phyloP scores from a whole-genome alignment of 2,329 filamentous ascomycete species.

The Fusarium pseudoanthophilum region DNA sequence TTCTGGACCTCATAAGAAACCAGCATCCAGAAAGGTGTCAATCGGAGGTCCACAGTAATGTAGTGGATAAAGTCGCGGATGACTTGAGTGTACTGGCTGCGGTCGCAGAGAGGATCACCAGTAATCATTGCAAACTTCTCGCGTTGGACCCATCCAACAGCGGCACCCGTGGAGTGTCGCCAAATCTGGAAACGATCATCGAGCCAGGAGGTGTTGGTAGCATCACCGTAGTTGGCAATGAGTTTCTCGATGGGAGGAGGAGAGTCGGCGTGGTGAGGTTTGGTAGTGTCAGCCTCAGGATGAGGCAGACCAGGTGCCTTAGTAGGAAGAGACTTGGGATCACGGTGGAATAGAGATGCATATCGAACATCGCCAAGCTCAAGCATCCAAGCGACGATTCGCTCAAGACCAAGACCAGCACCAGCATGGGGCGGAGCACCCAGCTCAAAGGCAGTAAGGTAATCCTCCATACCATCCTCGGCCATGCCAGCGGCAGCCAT shows the following conservation, averaged over 20 bases:
- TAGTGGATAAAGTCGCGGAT: constrained; percentile 80
- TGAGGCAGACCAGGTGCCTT: constrained; percentile 77
- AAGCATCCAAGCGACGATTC: constrained; percentile 86
- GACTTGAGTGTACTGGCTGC: constrained; percentile 77
- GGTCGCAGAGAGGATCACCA: constrained; percentile 87
- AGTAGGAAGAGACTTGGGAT: constrained; percentile 85
- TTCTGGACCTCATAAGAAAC: constrained; percentile 83
- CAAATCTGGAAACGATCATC: constrained; percentile 90
- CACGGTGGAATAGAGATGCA: constrained; percentile 86
- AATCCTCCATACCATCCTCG: constrained; percentile 87
- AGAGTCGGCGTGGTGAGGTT: constrained; percentile 59
- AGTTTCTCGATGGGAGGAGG: constrained; percentile 84
- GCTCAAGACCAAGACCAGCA: constrained; percentile 89
- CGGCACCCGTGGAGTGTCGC: constrained; percentile 86
- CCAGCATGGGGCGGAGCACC: constrained; percentile 90
- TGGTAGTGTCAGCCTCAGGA: constrained; percentile 82
- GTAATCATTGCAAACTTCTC: constrained; percentile 84
- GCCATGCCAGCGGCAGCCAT: constrained; percentile 81
- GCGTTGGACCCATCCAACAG: constrained; percentile 82
- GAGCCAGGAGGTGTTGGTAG: constrained; percentile 92
- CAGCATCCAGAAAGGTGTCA: constrained; percentile 90
- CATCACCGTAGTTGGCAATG: constrained; percentile 95
- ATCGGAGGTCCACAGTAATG: constrained; percentile 72
- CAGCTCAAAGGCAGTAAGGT: constrained; percentile 87
- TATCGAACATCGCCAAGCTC: constrained; percentile 90